These are phyloP conservation scores for Tephrocybe sp. DNA, from an alignment of 768 basidiomycete species.

Conservation along the genomic window DNA sequence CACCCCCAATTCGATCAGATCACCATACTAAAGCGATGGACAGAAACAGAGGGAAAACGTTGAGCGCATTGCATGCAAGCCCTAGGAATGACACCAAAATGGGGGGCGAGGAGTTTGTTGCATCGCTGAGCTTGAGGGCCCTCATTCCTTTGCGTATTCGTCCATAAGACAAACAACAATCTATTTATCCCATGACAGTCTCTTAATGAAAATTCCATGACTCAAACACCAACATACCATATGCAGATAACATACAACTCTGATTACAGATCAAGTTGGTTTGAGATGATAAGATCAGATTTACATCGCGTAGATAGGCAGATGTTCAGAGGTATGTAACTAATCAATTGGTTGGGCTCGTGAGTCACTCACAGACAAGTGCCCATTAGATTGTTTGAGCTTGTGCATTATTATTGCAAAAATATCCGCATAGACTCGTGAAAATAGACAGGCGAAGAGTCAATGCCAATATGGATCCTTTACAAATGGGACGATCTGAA, in stretches of 20 bases:
- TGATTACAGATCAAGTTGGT: background rate
- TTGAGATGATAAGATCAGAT: background rate
- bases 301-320: background rate
- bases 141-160: background rate
- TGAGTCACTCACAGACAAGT: too few relatives aligned
- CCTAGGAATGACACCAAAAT: background rate
- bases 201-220: background rate
- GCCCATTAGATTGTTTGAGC: too few relatives aligned
- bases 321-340: too few relatives aligned
- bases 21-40: background rate
- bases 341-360: too few relatives aligned
- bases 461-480: too few relatives aligned
- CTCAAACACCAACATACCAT: conserved; percentile 1
- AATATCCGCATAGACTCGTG: background rate
- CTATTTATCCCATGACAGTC: background rate
- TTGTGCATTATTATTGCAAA: background rate
- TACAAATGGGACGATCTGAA: too few relatives aligned
- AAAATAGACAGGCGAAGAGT: too few relatives aligned
- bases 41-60: background rate
- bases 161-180: background rate
- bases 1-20: too few relatives aligned
- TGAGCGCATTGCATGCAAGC: background rate
- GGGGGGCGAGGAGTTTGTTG: background rate
- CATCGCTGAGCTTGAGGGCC: background rate
- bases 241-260: background rate